Evolutionary conservation across 345 rosid genomes (phyloP), one percentile per base, ranked within the genome.

Genomic region (Brassica cretica): DNA sequence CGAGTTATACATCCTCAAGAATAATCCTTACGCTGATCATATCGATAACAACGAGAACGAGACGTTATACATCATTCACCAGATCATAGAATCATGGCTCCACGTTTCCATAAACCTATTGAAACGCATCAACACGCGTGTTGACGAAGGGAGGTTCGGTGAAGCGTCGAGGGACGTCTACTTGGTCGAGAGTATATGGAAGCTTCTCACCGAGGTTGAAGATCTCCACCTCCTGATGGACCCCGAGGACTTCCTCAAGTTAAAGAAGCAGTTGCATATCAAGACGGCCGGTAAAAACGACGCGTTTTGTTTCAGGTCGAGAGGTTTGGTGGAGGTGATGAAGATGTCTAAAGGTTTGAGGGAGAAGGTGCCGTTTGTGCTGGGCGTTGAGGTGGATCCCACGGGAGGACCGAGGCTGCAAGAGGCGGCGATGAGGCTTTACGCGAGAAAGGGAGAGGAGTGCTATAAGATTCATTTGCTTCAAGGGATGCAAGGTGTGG

Each of bases 341-440:
- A 86, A 71, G 71, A 59, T 53, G 73, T 88, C 91, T 51, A 87
- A 88, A 46, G 97, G 90, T 35, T 71, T 96, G 71, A 88, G 87
- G 69, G 92, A 96, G 66, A 87, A 81, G 44, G 97, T 96, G 0
- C 99, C 99, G 46, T 74, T 5, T 39, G 84, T 96, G 9, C 55
- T 93, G 11, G 93, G 71, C 0, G 99, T 90, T 59, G 96, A 88
- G 86, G 99, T 87, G 59, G 99, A 96, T 72, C 99, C 99, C 0
- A 87, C 72, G n/a, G 99, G 99, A 7, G 99, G 98, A 66, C 97
- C 99, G 35, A 88, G 92, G 78, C 70, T 96, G 14, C 97, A 93
- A 51, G 98, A 93, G 51, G 94, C 98, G 53, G 98, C 99, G 35
- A 96, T 96, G 97, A 85, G 78, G 75, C 65, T 96, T 29, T 96